These are phyloP conservation scores for Boletus sp. DNA, from an alignment of 768 basidiomycete genomes.

Conservation along the genomic window DNA sequence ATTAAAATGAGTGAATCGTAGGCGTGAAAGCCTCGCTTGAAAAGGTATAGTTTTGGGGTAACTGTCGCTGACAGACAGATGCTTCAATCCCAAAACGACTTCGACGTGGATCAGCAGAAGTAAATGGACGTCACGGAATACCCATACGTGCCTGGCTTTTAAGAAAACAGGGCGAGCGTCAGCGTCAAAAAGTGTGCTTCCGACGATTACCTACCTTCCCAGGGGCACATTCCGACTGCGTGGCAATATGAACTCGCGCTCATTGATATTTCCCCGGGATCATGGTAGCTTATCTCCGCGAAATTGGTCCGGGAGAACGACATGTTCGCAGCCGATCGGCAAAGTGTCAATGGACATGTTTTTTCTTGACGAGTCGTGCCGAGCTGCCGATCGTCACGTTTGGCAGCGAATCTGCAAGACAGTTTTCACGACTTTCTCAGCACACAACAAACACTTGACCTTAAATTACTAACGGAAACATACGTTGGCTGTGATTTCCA, in stretches of 20 bases:
- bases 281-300: conserved; percentile 25
- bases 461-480: neutral
- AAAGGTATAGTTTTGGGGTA: neutral
- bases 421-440: neutral
- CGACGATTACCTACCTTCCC: neutral
- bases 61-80: neutral
- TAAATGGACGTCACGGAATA: neutral
- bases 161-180: neutral
- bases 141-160: conserved; percentile 9
- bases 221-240: conserved; percentile 8
- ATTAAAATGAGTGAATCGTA: conserved; percentile 11
- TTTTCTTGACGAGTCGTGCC: neutral
- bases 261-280: conserved; percentile 1
- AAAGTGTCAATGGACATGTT: neutral
- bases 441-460: neutral
- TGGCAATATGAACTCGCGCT: conserved; percentile 13
- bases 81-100: conserved; percentile 5
- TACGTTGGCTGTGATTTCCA: neutral
- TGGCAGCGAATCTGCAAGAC: too few species aligned
- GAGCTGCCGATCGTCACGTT: neutral
- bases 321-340: conserved; percentile 9
- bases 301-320: conserved; percentile 8
- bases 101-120: conserved; percentile 7
- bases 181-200: conserved; percentile 1
- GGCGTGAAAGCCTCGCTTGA: conserved; percentile 11